Evolutionary conservation across 2,329 filamentous ascomycete species (phyloP), one percentile per base, ranked within the genome.

Genomic region (Monilinia polystroma): DNA sequence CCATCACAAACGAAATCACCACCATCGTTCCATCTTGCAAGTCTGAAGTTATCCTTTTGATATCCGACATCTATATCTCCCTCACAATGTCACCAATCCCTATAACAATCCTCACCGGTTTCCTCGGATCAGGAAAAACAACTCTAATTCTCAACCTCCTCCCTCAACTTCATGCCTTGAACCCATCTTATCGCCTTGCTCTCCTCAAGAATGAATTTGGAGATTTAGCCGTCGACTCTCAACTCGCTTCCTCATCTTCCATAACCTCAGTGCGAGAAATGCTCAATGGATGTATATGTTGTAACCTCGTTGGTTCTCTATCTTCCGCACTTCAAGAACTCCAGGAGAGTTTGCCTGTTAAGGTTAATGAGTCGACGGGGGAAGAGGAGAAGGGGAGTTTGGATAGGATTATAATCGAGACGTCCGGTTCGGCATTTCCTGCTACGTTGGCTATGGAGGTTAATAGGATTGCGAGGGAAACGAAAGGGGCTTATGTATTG

Each of bases 131-230:
- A 11, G 95, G 95, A 68, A 98, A 98, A 81, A 99, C 95, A 1
- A 98, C 95, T 2, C 84, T 99, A 67, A 93, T 99, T 71, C 88
- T 99, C 69, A 95, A 95, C 79, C 90, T 99, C 16, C 85, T 98
- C 72, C 93, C 93, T 0, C 95, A 99, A 81, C 89, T 99, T 18
- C 85, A 81, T 74, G 88, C 89, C n/a, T 80, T 84, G 64, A 90
- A 88, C 77, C 85, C 87, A 1, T 71, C 76, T 71, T 98, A 99
- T 86, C 90, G 90, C 67, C 90, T 99, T 71, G 95, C 94, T 2
- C 88, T 99, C 20, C 86, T 99, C 66, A 99, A 99, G 78, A 99
- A 99, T 80, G 95, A 99, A 80, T 98, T 97, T 78, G 95, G 95
- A 76, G 93, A 98, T 77, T 80, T 99, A 53, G 93, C 93, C 47